These are phyloP conservation scores for Nepenthes alata DNA, from an alignment of 179 eudicot species.

Conservation along the genomic window DNA sequence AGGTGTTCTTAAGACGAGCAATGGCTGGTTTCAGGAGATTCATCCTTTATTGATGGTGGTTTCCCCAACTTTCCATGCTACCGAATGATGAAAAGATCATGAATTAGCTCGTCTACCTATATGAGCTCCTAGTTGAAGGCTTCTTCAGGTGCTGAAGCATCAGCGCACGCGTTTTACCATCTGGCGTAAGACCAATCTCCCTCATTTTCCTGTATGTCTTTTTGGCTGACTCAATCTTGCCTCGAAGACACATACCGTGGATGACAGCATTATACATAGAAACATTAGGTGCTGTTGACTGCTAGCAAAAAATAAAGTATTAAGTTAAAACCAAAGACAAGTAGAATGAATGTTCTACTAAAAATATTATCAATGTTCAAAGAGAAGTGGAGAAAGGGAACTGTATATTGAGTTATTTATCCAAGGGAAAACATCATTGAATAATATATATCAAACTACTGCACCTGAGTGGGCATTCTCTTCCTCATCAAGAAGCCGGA, in stretches of 20 bases:
- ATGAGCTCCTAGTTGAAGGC: conserved; percentile 5
- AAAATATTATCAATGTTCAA: neutral
- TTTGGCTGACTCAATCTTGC: conserved; percentile 43
- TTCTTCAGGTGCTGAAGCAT: conserved; percentile 66
- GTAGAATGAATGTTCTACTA: neutral
- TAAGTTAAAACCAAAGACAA: neutral
- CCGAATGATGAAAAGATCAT: neutral
- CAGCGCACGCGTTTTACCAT: conserved; percentile 81
- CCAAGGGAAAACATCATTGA: too few species aligned
- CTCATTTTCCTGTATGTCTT: conserved; percentile 59
- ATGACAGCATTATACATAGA: conserved; percentile 78
- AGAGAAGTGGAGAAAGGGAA: neutral
- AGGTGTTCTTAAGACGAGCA: too few species aligned
- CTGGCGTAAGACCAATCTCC: conserved; percentile 48
- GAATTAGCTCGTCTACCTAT: too few species aligned
- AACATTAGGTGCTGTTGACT: conserved; percentile 44
- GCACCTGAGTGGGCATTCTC: too few species aligned
- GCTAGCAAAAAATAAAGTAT: conserved; percentile 8
- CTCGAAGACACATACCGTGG: conserved; percentile 76
- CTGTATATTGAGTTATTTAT: neutral
- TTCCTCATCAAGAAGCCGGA: too few species aligned
- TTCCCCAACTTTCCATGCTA: neutral
- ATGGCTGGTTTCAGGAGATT: too few species aligned
- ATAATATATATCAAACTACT: too few species aligned
- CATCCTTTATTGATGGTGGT: too few species aligned